These are phyloP conservation scores for Astrothelium subdiscretum DNA, from an alignment of 495 filamentous ascomycete genomes.

Conservation along the genomic window DNA sequence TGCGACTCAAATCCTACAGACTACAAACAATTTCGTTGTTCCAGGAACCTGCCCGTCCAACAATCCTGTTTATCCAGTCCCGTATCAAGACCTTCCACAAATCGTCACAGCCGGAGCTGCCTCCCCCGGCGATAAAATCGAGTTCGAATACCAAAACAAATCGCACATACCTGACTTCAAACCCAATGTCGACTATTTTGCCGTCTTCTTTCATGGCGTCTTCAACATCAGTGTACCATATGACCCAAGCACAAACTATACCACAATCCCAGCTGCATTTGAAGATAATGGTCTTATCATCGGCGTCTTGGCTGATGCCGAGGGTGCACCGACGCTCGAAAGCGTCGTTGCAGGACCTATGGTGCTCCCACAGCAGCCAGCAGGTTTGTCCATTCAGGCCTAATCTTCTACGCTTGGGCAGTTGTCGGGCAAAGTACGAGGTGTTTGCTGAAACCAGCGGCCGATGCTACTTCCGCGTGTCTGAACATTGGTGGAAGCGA, in stretches of 20 bases:
- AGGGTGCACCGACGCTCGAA: conserved; percentile 37
- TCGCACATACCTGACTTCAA: conserved; percentile 33
- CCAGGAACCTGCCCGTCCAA: conserved; percentile 36
- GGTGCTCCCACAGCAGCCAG: conserved; percentile 32
- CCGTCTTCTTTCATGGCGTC: conserved; percentile 41
- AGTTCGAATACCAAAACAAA: conserved; percentile 30
- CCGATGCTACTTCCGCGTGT: too few species aligned
- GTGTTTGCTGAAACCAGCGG: too few species aligned
- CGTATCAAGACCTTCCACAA: conserved; percentile 33
- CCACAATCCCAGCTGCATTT: conserved; percentile 35
- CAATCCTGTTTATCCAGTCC: conserved; percentile 39
- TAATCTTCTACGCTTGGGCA: too few species aligned
- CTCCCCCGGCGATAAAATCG: conserved; percentile 33
- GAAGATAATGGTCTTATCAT: conserved; percentile 39
- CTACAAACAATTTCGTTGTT: conserved; percentile 37
- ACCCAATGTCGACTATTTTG: conserved; percentile 31
- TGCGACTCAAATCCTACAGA: conserved; percentile 42
- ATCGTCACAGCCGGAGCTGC: conserved; percentile 29
- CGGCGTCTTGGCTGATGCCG: conserved; percentile 33
- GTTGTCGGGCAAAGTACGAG: too few species aligned
- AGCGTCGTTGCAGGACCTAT: conserved; percentile 33
- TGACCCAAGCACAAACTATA: conserved; percentile 27
- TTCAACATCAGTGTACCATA: conserved; percentile 36
- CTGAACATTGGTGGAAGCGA: too few species aligned
- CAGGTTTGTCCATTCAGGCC: conserved; percentile 1